Percentiles rank a stretch among this genome's conserved stretches.
Evolutionary conservation across 345 rosid genomes (phyloP).

Genomic region (Euphorbia pulcherrima): DNA sequence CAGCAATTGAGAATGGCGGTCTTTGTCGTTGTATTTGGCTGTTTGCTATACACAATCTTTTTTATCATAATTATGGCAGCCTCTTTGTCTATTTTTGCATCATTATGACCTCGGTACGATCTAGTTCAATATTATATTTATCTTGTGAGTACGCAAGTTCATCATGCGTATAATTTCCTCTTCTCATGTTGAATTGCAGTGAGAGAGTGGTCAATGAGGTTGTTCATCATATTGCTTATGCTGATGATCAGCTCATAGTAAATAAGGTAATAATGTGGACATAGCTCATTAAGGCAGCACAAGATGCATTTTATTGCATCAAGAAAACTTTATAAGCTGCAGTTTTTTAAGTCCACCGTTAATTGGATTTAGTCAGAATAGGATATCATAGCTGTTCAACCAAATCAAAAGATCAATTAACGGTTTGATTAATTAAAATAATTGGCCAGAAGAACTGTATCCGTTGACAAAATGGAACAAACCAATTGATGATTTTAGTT

Average conservation of each 20-base stretch:
- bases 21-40: no score
- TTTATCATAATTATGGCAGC: neutral
- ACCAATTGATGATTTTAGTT: no score
- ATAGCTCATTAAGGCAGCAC: neutral
- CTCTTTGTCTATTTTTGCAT: neutral
- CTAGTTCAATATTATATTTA: neutral
- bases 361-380: no score
- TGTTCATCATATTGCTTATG: slow-evolving; percentile 93
- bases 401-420: no score
- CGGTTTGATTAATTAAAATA: no score
- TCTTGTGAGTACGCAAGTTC: neutral
- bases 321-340: no score
- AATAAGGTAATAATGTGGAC: slow-evolving; percentile 51
- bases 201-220: slow-evolving; percentile 95
- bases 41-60: no score
- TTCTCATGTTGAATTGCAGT: slow-evolving; percentile 39
- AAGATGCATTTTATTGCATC: neutral
- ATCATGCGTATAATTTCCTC: neutral
- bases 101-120: neutral
- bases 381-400: no score
- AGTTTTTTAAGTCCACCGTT: neutral
- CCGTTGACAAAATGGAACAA: no score
- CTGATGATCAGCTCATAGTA: slow-evolving; percentile 79
- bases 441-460: no score
- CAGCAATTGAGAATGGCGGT: slow-evolving; percentile 98